Evolutionary conservation across 306 rosid genomes (phyloP).

Genomic region (Parietaria judaica): DNA sequence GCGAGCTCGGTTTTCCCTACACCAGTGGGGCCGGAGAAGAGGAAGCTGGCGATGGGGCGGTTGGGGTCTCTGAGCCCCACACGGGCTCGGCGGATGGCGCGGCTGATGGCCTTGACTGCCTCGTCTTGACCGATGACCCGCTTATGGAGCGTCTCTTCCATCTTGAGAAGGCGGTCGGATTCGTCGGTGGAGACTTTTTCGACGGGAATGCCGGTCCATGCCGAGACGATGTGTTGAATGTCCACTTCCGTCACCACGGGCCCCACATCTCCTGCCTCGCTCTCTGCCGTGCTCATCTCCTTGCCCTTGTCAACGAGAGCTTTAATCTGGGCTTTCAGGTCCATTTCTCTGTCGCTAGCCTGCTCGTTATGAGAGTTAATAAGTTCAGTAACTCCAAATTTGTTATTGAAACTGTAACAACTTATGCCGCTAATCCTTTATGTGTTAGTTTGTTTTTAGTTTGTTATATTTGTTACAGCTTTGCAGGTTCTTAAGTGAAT

Average conservation of each 20-base stretch:
- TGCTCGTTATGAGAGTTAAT: conserved; percentile 35
- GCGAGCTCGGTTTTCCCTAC: conserved; percentile 28
- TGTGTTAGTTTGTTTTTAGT: too few relatives aligned
- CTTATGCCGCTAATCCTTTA: too few relatives aligned
- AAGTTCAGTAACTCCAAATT: conserved; percentile 72
- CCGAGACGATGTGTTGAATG: conserved; percentile 18
- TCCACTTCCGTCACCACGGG: conserved; percentile 16
- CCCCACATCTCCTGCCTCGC: conserved; percentile 55
- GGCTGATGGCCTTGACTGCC: conserved; percentile 24
- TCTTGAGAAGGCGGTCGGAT: conserved; percentile 11
- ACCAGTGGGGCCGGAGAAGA: conserved; percentile 28
- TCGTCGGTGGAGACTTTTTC: conserved; percentile 25
- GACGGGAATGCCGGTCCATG: conserved; percentile 25
- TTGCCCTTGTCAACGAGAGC: conserved; percentile 75
- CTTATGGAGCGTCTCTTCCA: conserved; percentile 19
- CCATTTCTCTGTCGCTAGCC: conserved; percentile 98
- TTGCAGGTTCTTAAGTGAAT: too few relatives aligned
- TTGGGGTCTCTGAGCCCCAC: conserved; percentile 27
- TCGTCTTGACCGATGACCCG: conserved; percentile 25
- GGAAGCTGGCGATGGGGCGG: conserved; percentile 23
- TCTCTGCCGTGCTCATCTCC: conserved; percentile 95
- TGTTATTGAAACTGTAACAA: too few relatives aligned
- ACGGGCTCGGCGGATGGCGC: conserved; percentile 27
- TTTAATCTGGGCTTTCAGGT: conserved; percentile 73
- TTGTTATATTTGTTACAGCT: too few relatives aligned